Evolutionary conservation across 2,329 filamentous ascomycete species (phyloP).

Genomic region (Hymenotorrendiella dingleyae): DNA sequence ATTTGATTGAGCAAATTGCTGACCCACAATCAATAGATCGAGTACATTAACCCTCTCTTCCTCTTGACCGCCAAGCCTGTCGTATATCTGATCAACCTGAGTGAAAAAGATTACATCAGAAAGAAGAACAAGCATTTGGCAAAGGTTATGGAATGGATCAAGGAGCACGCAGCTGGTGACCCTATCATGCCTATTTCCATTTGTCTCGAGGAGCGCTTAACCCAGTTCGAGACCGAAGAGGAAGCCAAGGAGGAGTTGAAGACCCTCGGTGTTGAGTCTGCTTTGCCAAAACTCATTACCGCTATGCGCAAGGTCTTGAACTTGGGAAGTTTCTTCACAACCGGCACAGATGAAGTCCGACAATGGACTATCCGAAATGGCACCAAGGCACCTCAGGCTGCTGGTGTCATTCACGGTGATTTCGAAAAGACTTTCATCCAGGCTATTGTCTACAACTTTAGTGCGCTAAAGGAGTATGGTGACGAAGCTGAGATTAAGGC

Average conservation of each 20-base stretch:
- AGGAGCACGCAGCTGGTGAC: conserved; percentile 80
- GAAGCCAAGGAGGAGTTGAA: conserved; percentile 83
- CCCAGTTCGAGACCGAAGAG: conserved; percentile 69
- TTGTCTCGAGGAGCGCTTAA: conserved; percentile 85
- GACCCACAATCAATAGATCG: conserved; percentile 56
- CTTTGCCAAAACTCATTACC: conserved; percentile 82
- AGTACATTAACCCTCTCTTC: conserved; percentile 94
- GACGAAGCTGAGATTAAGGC: conserved; percentile 86
- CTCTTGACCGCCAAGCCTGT: conserved; percentile 95
- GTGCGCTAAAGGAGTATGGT: conserved; percentile 72
- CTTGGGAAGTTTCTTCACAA: conserved; percentile 95
- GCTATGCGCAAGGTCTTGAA: conserved; percentile 91
- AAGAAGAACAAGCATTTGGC: conserved; percentile 99
- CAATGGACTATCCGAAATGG: conserved; percentile 97
- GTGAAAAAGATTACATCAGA: conserved; percentile 92
- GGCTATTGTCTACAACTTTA: conserved; percentile 88
- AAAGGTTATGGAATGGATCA: conserved; percentile 93
- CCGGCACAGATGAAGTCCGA: conserved; percentile 88
- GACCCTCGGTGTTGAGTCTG: conserved; percentile 77
- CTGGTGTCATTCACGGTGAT: conserved; percentile 95
- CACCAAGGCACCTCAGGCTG: conserved; percentile 95
- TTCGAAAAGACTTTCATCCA: conserved; percentile 99
- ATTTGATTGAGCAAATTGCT: conserved; percentile 16
- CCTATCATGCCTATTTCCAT: conserved; percentile 92
- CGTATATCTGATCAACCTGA: conserved; percentile 94